A percentile compares a stretch with the other conserved stretches of the same genome.
Evolutionary conservation across 139 green algal species (phyloP).

Genomic region (Microglena sp.): DNA sequence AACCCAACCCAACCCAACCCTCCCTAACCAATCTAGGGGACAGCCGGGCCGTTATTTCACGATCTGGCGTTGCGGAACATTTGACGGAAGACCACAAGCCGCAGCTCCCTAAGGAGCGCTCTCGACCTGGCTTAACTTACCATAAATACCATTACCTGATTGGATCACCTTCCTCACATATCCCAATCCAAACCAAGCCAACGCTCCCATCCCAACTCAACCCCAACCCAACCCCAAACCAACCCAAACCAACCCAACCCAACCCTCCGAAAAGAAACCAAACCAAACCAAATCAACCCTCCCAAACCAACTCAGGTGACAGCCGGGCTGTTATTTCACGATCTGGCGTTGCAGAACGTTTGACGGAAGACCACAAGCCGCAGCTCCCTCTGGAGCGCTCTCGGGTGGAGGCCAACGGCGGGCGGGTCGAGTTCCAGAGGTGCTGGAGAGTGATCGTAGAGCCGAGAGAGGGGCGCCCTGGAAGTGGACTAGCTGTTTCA

Average conservation of each 20-base stretch:
- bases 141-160: too few relatives aligned
- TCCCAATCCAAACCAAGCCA: too few relatives aligned
- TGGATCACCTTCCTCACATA: too few relatives aligned
- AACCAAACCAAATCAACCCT: too few relatives aligned
- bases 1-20: too few relatives aligned
- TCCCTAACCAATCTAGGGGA: too few relatives aligned
- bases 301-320: slow-evolving; percentile 48
- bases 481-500: slow-evolving; percentile 56
- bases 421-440: slow-evolving; percentile 51
- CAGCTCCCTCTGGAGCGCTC: slow-evolving; percentile 32
- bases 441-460: slow-evolving; percentile 74
- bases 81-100: slow-evolving; percentile 74
- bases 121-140: too few relatives aligned
- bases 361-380: slow-evolving; percentile 72
- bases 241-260: too few relatives aligned
- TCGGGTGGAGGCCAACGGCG: slow-evolving; percentile 39
- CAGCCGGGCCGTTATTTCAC: slow-evolving; percentile 49
- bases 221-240: too few relatives aligned
- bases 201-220: too few relatives aligned
- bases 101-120: slow-evolving; percentile 38
- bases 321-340: slow-evolving; percentile 51
- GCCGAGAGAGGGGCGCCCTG: slow-evolving; percentile 35
- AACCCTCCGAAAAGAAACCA: too few relatives aligned
- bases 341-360: slow-evolving; percentile 24
- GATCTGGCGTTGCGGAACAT: slow-evolving; percentile 26